Evolutionary conservation across 176 grass and related monocot genomes (phyloP).

Genomic region (Sorghum bicolor): DNA sequence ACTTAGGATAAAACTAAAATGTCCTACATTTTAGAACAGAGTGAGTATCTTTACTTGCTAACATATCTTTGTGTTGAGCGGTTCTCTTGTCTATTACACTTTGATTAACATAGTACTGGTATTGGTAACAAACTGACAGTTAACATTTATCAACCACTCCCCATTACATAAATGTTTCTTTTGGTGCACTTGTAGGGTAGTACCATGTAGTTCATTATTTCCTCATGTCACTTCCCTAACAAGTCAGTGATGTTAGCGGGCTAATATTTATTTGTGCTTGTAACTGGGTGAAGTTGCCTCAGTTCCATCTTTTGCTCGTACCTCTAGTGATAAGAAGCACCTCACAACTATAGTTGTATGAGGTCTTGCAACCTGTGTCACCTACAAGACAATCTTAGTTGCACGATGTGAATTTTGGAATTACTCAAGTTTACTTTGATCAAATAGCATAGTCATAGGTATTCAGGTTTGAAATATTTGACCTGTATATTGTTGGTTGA

Average conservation of each 20-base stretch:
- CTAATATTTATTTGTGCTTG: conserved; percentile 13
- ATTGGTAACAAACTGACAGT: no score
- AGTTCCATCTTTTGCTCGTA: conserved; percentile 13
- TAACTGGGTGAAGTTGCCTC: background rate
- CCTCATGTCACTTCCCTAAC: background rate
- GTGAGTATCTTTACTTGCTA: background rate
- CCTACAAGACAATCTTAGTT: background rate
- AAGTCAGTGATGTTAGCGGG: background rate
- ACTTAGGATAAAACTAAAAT: no score
- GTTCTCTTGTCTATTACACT: background rate
- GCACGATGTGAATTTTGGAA: background rate
- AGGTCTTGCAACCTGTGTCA: background rate
- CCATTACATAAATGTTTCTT: conserved; percentile 14
- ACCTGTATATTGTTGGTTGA: background rate
- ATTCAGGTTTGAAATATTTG: background rate
- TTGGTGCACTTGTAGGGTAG: conserved; percentile 1
- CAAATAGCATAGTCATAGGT: background rate
- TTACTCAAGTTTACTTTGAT: background rate
- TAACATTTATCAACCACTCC: background rate
- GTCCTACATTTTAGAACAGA: no score
- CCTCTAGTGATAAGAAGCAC: background rate
- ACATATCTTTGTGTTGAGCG: background rate
- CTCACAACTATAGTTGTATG: background rate
- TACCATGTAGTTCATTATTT: background rate
- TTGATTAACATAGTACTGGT: background rate